Evolutionary conservation across 192 early-diverging fungal genomes (phyloP).

Genomic region (Coemansia sp.): DNA sequence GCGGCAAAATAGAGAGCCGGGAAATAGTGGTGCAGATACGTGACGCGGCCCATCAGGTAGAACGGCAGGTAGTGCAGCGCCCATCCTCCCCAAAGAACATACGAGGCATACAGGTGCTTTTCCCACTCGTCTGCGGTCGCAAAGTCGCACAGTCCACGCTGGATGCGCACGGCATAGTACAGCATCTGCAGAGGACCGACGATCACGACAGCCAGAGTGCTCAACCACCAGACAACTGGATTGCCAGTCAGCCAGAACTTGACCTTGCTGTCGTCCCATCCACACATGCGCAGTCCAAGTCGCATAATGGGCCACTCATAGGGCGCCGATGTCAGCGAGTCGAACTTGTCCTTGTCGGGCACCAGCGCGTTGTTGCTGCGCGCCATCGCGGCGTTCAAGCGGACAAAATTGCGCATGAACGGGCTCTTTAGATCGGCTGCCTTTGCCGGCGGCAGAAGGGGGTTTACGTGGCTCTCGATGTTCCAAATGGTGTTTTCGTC

Average conservation of each 20-base stretch:
- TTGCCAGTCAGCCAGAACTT: constrained; percentile 96
- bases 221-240: constrained; percentile 88
- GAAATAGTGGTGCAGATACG: constrained; percentile 97
- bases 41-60: constrained; percentile 94
- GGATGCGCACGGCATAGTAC: constrained; percentile 62
- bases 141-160: constrained; percentile 49
- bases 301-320: constrained; percentile 85
- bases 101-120: constrained; percentile 67
- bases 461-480: constrained; percentile 83
- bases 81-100: constrained; percentile 84
- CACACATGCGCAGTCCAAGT: constrained; percentile 79
- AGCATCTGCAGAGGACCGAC: constrained; percentile 26
- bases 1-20: constrained; percentile 93
- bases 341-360: constrained; percentile 61
- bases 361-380: constrained; percentile 84
- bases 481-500: constrained; percentile 87
- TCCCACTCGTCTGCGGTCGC: constrained; percentile 39
- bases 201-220: constrained; percentile 47
- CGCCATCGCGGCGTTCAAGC: constrained; percentile 64
- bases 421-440: constrained; percentile 61
- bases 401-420: constrained; percentile 82
- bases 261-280: constrained; percentile 77
- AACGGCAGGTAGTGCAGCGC: constrained; percentile 91
- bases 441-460: constrained; percentile 62
- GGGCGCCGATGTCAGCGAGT: constrained; percentile 72